phyloP scores from a whole-genome alignment of 495 filamentous ascomycete species.

The Penicilliopsis zonata region DNA sequence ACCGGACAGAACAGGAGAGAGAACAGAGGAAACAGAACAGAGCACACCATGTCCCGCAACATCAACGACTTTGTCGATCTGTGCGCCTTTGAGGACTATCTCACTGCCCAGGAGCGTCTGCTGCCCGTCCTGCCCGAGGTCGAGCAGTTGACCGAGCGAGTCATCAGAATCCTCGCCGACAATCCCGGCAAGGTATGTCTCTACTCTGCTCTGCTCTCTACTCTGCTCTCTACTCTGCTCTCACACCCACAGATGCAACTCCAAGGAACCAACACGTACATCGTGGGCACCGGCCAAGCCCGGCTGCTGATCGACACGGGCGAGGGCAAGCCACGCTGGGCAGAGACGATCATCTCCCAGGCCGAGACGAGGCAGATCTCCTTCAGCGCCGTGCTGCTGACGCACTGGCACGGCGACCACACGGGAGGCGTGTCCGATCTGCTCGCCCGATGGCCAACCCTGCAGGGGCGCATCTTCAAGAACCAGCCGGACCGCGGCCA shows the following conservation, averaged over 20 bases:
- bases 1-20: too few relatives aligned
- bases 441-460: constrained; percentile 35
- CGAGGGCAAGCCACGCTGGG: constrained; percentile 32
- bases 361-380: constrained; percentile 22
- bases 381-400: constrained; percentile 49
- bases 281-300: constrained; percentile 50
- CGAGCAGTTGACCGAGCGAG: constrained; percentile 27
- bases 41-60: constrained; percentile 7
- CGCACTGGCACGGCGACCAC: constrained; percentile 81
- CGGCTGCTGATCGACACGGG: constrained; percentile 64
- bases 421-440: constrained; percentile 56
- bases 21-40: too few relatives aligned
- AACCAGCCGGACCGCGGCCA: constrained; percentile 35
- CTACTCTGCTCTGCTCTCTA: neutral
- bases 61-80: constrained; percentile 35
- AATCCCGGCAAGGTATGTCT: constrained; percentile 50
- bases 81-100: constrained; percentile 34
- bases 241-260: constrained; percentile 23
- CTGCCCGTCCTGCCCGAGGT: constrained; percentile 25
- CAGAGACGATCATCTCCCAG: constrained; percentile 10
- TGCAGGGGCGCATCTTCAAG: constrained; percentile 23
- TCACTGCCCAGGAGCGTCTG: constrained; percentile 15
- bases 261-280: constrained; percentile 66
- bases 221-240: too few relatives aligned
- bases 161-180: constrained; percentile 42